Percentiles rank a stretch among this genome's conserved stretches.
phyloP scores from a whole-genome alignment of 768 basidiomycete species.

The Tephrocybe sp. region DNA sequence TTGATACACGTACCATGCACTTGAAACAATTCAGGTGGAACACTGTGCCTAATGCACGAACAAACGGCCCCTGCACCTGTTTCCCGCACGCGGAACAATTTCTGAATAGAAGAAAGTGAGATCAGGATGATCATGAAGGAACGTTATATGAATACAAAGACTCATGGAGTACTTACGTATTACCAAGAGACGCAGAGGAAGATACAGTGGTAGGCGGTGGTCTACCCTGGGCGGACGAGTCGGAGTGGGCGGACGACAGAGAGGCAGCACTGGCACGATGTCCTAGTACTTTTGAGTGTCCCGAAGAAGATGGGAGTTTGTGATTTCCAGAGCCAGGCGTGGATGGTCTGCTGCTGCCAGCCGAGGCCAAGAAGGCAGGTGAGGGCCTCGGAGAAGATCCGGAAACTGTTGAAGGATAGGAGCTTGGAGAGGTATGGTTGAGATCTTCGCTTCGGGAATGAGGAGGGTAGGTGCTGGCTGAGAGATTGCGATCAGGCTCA shows the following conservation, averaged over 20 bases:
- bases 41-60: conserved; percentile 89
- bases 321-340: conserved; percentile 53
- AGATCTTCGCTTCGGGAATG: conserved; percentile 75
- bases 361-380: conserved; percentile 46
- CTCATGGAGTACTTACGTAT: conserved; percentile 49
- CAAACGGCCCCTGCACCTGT: conserved; percentile 93
- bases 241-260: conserved; percentile 55
- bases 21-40: conserved; percentile 99
- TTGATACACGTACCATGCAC: conserved; percentile 73
- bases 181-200: conserved; percentile 55
- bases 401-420: conserved; percentile 23
- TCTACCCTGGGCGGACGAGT: conserved; percentile 46
- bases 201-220: conserved; percentile 54
- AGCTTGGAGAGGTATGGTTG: conserved; percentile 46
- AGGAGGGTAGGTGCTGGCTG: conserved; percentile 33
- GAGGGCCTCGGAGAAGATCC: conserved; percentile 44
- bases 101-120: conserved; percentile 37
- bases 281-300: conserved; percentile 48
- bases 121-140: conserved; percentile 23
- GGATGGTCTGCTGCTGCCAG: conserved; percentile 50
- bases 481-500: conserved; percentile 53
- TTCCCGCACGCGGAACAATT: conserved; percentile 78
- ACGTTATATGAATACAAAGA: conserved; percentile 9
- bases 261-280: conserved; percentile 49
- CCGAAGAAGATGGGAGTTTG: conserved; percentile 52